Percentiles rank a stretch among this genome's conserved stretches.
Conservation (phyloP, 805 yeast species). For the Saccharomyces kudriavzevii region DNA sequence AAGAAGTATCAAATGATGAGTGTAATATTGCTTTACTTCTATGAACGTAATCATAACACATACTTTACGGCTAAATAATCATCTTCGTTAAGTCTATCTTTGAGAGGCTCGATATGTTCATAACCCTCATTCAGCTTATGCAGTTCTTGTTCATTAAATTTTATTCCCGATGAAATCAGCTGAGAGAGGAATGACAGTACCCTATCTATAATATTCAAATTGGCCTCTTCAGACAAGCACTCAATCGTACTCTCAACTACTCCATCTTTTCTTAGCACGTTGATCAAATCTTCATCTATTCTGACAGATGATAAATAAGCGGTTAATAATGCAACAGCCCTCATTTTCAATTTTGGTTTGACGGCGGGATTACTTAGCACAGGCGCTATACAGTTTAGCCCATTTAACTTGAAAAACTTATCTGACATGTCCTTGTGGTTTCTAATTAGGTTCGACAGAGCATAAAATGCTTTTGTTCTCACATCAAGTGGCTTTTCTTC, state of each 20-base stretch:
- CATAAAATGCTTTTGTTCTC: conserved; percentile 63
- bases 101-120: conserved; percentile 33
- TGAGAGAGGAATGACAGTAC: conserved; percentile 43
- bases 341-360: conserved; percentile 39
- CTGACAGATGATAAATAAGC: conserved; percentile 50
- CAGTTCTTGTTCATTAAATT: conserved; percentile 40
- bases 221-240: conserved; percentile 19
- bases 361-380: conserved; percentile 15
- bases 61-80: conserved; percentile 45
- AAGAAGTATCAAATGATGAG: neutral
- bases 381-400: conserved; percentile 50
- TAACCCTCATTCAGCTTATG: conserved; percentile 32
- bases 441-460: conserved; percentile 64
- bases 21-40: neutral
- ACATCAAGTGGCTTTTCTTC: conserved; percentile 29
- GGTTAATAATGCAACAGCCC: conserved; percentile 50
- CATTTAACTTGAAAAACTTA: conserved; percentile 47
- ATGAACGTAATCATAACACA: conserved; percentile 23
- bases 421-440: conserved; percentile 53
- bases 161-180: conserved; percentile 37
- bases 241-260: conserved; percentile 25
- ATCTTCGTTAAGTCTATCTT: conserved; percentile 46
- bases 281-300: conserved; percentile 32
- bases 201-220: conserved; percentile 50
- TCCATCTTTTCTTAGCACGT: conserved; percentile 31